phyloP scores from a whole-genome alignment of 371 early-diverging fungal species.

The Zychaea mexicana region DNA sequence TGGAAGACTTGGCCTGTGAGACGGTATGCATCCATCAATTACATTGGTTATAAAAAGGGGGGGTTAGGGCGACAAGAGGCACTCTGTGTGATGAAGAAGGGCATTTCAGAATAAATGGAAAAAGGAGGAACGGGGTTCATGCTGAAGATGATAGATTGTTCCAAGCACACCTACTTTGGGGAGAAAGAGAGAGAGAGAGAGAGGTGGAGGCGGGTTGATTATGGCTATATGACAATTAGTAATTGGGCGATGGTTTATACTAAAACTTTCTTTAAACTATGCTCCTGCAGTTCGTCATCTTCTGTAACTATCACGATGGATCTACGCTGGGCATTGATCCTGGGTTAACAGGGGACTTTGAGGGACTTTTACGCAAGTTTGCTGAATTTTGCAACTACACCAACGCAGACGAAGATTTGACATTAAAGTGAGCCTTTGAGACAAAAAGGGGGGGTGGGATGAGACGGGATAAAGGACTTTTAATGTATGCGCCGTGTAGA shows the following conservation, averaged over 20 bases:
- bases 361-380: constrained; percentile 44
- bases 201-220: neutral
- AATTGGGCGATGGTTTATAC: too few species aligned
- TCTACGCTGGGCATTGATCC: constrained; percentile 68
- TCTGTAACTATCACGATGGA: constrained; percentile 68
- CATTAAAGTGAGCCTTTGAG: constrained; percentile 28
- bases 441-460: neutral
- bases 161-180: neutral
- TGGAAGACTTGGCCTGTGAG: constrained; percentile 55
- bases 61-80: too few species aligned
- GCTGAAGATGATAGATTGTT: too few species aligned
- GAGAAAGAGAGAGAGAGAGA: neutral
- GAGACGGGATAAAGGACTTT: neutral
- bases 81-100: too few species aligned
- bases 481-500: neutral
- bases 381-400: constrained; percentile 47
- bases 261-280: neutral
- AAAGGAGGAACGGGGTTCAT: too few species aligned
- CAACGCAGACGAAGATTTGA: constrained; percentile 38
- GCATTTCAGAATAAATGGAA: too few species aligned
- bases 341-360: constrained; percentile 67
- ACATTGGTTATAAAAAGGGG: too few species aligned
- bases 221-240: neutral
- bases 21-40: constrained; percentile 55
- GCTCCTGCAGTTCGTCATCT: constrained; percentile 56